Evolutionary conservation across 257 asterid species (phyloP).

Genomic region (Agastache rugosa): DNA sequence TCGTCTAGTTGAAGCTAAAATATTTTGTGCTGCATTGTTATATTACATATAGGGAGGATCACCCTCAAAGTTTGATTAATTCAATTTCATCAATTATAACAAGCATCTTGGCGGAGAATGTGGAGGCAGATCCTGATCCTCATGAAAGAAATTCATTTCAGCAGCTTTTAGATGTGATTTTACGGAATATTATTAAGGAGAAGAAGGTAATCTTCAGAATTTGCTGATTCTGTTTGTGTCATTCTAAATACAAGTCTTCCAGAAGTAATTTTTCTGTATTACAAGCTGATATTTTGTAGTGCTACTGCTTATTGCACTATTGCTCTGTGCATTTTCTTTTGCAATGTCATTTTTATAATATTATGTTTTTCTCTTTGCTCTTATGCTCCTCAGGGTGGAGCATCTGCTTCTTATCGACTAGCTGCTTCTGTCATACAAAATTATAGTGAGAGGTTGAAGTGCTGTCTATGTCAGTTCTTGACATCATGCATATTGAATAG

Average conservation of each 20-base stretch:
- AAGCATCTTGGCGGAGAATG: conserved; percentile 64
- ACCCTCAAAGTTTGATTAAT: conserved; percentile 64
- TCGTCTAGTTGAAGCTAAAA: conserved; percentile 10
- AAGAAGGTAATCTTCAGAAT: conserved; percentile 52
- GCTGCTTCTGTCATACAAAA: conserved; percentile 70
- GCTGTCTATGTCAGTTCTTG: conserved; percentile 60
- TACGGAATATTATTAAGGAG: conserved; percentile 73
- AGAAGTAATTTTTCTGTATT: conserved; percentile 2
- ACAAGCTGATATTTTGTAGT: conserved; percentile 1
- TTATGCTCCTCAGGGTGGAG: conserved; percentile 61
- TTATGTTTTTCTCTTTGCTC: conserved; percentile 26
- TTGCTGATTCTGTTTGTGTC: conserved; percentile 14
- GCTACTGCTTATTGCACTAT: conserved; percentile 3
- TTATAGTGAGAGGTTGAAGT: conserved; percentile 62
- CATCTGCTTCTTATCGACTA: conserved; percentile 63
- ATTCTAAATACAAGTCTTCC: conserved; percentile 17
- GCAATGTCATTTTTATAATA: conserved; percentile 18
- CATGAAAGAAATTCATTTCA: conserved; percentile 52
- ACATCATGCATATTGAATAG: conserved; percentile 73
- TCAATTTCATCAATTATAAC: conserved; percentile 71
- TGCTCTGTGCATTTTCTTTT: conserved; percentile 23
- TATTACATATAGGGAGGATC: conserved; percentile 65
- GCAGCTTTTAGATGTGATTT: conserved; percentile 70
- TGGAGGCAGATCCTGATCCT: conserved; percentile 54
- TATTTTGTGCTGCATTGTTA: conserved; percentile 30